Evolutionary conservation across 164 flowering plant species (phyloP), one percentile per base, ranked within the genome.

Genomic region (Dillenia turbinata): DNA sequence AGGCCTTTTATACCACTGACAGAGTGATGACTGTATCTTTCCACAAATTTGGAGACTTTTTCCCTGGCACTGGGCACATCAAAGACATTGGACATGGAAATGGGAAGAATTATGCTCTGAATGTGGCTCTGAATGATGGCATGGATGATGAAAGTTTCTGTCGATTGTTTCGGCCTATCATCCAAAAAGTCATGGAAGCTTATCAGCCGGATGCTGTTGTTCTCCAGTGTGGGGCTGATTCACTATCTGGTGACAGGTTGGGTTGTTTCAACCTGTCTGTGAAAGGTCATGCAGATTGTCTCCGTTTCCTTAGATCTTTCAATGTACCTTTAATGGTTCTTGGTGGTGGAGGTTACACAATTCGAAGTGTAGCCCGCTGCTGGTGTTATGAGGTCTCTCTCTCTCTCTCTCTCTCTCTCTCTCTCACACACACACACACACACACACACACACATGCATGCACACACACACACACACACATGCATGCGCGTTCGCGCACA

Each of bases 341-440:
- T 70, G 98, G 98, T 60, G 98, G 98, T 9, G 98, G 97, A 67
- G 98, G 98, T 2, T 92, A 90, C 65, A 92, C 92, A 1, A 85
- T 92, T 44, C 81, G 97, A 16, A 92, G 88, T 81, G 97, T 92
- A 61, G 97, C 97, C 6, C 97, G 98, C 40, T 92, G 98, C 77
- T 92, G 98, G 96, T 86, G 93, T 71, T 90, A 92, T 73, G 98
- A 92, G 95, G 98, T 92, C 40, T 65, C 49, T 69, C 46, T 75
- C 62, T 62, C 63, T 58, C 59, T 73, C 59, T 63, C 49, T 63
- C 49, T 65, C 52, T 69, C 46, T 75, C 64, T 62, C 63, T 58
- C 59, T 71, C 1, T 1, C 22, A 1, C 22, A 19, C 59, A 26
- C 33, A 26, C 33, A 26, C 33, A 26, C 33, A 26, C 33, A 26